Evolutionary conservation across 2,329 filamentous ascomycete species (phyloP).

Genomic region (Fusarium sp.): DNA sequence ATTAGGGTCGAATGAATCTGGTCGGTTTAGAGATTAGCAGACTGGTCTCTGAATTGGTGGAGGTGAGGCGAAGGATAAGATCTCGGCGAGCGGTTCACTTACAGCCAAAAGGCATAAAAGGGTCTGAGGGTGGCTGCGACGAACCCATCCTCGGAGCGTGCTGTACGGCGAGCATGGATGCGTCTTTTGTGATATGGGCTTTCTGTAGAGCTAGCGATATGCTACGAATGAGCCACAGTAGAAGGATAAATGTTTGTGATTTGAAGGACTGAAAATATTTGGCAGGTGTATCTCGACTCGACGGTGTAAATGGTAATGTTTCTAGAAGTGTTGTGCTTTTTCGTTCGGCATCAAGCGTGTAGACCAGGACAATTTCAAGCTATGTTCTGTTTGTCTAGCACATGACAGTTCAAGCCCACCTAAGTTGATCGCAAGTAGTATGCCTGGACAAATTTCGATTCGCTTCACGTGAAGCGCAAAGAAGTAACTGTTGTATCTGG

Average conservation of each 20-base stretch:
- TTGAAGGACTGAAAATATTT: constrained; percentile 2
- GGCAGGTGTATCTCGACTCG: background rate
- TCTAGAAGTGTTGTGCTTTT: background rate
- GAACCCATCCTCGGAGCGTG: constrained; percentile 67
- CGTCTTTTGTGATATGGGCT: constrained; percentile 45
- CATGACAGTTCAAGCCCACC: background rate
- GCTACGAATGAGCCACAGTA: constrained; percentile 8
- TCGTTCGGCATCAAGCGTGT: constrained; percentile 12
- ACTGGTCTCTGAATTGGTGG: background rate
- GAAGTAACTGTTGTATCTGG: background rate
- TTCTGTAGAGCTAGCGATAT: constrained; percentile 11
- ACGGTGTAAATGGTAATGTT: background rate
- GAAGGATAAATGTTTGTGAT: background rate
- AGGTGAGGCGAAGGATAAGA: background rate
- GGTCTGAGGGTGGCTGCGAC: constrained; percentile 62
- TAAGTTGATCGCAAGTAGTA: background rate
- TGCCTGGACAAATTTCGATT: background rate
- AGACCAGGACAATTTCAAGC: background rate
- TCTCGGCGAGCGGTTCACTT: constrained; percentile 48
- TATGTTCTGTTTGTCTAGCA: background rate
- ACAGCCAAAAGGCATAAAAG: constrained; percentile 74
- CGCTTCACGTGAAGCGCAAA: background rate
- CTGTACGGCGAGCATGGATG: constrained; percentile 67
- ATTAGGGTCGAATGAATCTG: constrained; percentile 57
- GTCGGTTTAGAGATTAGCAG: constrained; percentile 43